Evolutionary conservation across 2,329 filamentous ascomycete genomes (phyloP).

Genomic region (Paramyrothecium roridum): DNA sequence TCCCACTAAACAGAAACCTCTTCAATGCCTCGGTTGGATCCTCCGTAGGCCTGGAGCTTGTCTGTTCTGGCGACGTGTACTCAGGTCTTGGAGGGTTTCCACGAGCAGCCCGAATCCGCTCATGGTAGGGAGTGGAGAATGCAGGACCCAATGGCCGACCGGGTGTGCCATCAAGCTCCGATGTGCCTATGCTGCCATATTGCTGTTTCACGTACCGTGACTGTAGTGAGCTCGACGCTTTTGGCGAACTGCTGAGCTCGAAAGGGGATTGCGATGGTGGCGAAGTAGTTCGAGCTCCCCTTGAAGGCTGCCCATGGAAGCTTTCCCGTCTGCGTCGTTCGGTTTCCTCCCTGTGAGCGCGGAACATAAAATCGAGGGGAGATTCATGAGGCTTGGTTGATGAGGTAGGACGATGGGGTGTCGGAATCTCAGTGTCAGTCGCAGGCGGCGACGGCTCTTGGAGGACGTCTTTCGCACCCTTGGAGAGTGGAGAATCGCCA

Average conservation of each 20-base stretch:
- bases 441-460: slow-evolving; percentile 49
- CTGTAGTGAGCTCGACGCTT: slow-evolving; percentile 11
- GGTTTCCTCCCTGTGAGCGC: slow-evolving; percentile 77
- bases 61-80: neutral
- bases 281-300: slow-evolving; percentile 43
- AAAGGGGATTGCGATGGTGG: slow-evolving; percentile 41
- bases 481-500: slow-evolving; percentile 54
- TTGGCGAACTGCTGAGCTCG: slow-evolving; percentile 16
- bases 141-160: slow-evolving; percentile 58
- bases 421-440: slow-evolving; percentile 48
- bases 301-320: slow-evolving; percentile 39
- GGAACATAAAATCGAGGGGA: slow-evolving; percentile 87
- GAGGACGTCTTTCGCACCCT: slow-evolving; percentile 31
- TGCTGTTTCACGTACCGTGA: slow-evolving; percentile 16
- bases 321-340: slow-evolving; percentile 56
- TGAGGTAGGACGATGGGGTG: slow-evolving; percentile 35
- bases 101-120: slow-evolving; percentile 57
- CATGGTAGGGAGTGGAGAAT: slow-evolving; percentile 64
- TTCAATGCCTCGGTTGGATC: slow-evolving; percentile 50
- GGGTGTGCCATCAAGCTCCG: slow-evolving; percentile 62
- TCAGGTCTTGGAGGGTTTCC: slow-evolving; percentile 3
- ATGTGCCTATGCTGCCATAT: slow-evolving; percentile 20
- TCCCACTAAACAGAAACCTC: slow-evolving; percentile 49
- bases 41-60: slow-evolving; percentile 12
- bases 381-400: slow-evolving; percentile 52